Evolutionary conservation across 2,329 filamentous ascomycete genomes (phyloP).

Genomic region (Ceratocystis ficicola): DNA sequence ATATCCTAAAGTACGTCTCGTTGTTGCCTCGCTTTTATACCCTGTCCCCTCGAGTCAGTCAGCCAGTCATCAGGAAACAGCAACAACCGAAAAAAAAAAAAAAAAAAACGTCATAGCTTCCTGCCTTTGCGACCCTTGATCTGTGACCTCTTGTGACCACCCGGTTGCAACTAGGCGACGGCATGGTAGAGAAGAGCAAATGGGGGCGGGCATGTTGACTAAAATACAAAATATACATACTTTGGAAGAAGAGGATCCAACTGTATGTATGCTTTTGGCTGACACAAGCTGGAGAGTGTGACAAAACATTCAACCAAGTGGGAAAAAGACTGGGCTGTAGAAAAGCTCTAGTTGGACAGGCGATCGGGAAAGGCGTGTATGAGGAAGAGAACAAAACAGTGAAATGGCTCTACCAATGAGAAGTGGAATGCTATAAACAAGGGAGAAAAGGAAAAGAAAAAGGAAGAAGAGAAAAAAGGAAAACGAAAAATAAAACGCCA

Average conservation of each 20-base stretch:
- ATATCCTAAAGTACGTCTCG: not conserved
- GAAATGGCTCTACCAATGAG: not conserved
- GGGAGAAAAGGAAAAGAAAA: not conserved
- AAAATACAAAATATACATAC: no score
- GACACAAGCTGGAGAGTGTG: no score
- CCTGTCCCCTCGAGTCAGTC: not conserved
- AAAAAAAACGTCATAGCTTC: constrained; percentile 3
- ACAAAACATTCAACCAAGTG: no score
- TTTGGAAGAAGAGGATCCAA: no score
- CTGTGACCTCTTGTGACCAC: not conserved
- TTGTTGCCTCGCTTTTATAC: not conserved
- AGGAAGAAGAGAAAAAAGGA: not conserved
- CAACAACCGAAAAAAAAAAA: not conserved
- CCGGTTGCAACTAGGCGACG: no score
- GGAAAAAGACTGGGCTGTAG: no score
- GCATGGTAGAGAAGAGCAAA: no score
- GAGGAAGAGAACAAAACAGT: no score
- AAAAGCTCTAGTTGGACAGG: no score
- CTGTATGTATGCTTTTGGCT: no score
- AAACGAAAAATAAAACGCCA: not conserved
- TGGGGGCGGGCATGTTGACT: no score
- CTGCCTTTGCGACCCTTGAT: not conserved
- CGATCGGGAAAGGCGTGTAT: no score
- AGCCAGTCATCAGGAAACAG: not conserved
- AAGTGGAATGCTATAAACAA: not conserved